Evolutionary conservation across 2,329 filamentous ascomycete species (phyloP), one percentile per base, ranked within the genome.

Genomic region (Hypoxylon sp.): DNA sequence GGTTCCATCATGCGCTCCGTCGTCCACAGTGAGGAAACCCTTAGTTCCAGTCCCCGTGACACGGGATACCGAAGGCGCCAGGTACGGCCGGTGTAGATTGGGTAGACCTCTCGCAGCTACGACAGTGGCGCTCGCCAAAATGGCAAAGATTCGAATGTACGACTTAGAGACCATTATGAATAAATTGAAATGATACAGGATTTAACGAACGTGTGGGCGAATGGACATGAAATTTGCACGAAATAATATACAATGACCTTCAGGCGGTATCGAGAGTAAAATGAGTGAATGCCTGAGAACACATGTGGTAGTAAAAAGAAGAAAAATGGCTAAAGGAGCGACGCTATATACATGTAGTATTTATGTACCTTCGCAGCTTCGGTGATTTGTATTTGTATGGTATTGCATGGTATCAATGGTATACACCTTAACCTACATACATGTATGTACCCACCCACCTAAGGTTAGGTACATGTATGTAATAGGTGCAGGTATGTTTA

Each of bases 21-120:
- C 57, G 26, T 68, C 65, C n/a, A 53, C 19, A 11, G 65, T 57
- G 33, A 65, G 56, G 35, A 58, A 62, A 10, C 65, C 56, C 24
- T 50, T 39, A 37, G 61, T 47, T 17, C 62, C 62, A n/a, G 62
- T 68, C 14, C 65, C 61, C 3, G 24, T 65, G 5, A 33, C 14
- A 37, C 51, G 61, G 42, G 44, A 17, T n/a, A 35, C 48, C 13
- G 37, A 29, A 22, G 26, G 10, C 53, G 47, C 33, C 44, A 56
- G 19, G 24, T 56, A 51, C 2, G 60, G 51, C 17, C 44, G 60
- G 29, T 56, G 60, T 5, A 63, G 44, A 51, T 56, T 63, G 26
- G 44, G 46, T n/a, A 57, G 9, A 14, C 29, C n/a, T 33, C 60
- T 56, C 17, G 50, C 46, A 22, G 63, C 61, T 39, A 62, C 63